Evolutionary conservation across 2,329 filamentous ascomycete genomes (phyloP).

Genomic region (Colletotrichum kahawae): DNA sequence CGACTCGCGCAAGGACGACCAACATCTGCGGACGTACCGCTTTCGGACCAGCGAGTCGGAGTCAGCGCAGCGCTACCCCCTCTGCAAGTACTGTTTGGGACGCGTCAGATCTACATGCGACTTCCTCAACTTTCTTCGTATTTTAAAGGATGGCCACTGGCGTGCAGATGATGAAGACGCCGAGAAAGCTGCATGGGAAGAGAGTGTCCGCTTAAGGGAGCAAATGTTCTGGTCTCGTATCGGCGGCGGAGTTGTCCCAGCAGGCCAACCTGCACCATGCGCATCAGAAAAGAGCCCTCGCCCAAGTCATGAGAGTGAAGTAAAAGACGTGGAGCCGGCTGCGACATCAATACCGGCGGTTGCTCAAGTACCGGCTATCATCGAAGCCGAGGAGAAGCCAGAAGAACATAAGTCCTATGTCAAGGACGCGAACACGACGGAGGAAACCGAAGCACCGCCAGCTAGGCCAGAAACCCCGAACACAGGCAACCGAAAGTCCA

Average conservation of each 20-base stretch:
- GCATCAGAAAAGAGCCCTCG: conserved; percentile 20
- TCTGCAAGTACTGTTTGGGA: conserved; percentile 87
- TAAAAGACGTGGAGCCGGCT: neutral
- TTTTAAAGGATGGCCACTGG: conserved; percentile 93
- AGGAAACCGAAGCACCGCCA: neutral
- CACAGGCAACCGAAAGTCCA: neutral
- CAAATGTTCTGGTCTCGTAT: conserved; percentile 97
- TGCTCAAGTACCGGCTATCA: neutral
- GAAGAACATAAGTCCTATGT: neutral
- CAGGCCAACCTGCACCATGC: conserved; percentile 35
- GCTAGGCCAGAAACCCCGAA: conserved; percentile 5
- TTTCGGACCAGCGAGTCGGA: conserved; percentile 90
- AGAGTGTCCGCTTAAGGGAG: conserved; percentile 86
- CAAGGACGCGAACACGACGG: neutral
- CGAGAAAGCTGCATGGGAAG: conserved; percentile 91
- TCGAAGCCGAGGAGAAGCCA: neutral
- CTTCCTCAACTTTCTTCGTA: conserved; percentile 87
- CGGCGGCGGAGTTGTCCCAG: conserved; percentile 87
- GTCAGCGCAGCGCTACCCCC: conserved; percentile 84
- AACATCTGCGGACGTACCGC: conserved; percentile 80
- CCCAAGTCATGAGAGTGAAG: conserved; percentile 19
- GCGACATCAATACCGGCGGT: neutral
- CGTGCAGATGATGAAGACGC: conserved; percentile 82
- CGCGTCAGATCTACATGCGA: conserved; percentile 89
- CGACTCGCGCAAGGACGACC: conserved; percentile 73